Percentiles rank a stretch among this genome's conserved stretches.
These are phyloP conservation scores for Anethum foeniculum DNA, from an alignment of 140 eudicot genomes.

Conservation along the genomic window DNA sequence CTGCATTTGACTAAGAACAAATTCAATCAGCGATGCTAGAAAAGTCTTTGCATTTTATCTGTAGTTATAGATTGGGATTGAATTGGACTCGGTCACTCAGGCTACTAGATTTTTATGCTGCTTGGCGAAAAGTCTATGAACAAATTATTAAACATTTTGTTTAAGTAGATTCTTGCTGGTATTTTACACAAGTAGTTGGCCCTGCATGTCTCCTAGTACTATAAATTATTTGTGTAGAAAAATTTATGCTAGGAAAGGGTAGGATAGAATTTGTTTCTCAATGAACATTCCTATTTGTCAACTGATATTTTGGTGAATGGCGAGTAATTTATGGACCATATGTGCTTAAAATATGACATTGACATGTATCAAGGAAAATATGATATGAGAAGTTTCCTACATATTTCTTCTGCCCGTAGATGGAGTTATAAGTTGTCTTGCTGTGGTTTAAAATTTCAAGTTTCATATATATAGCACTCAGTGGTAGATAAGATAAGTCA, in stretches of 20 bases:
- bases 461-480: neutral
- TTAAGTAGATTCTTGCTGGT: neutral
- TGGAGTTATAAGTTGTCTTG: neutral
- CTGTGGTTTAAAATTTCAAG: neutral
- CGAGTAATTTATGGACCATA: neutral
- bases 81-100: neutral
- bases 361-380: neutral
- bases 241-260: neutral
- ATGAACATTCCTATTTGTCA: constrained; percentile 2
- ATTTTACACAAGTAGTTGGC: neutral
- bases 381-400: neutral
- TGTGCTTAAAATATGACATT: neutral
- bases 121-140: neutral
- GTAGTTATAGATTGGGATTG: neutral
- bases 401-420: neutral
- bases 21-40: neutral
- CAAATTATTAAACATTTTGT: neutral
- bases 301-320: neutral
- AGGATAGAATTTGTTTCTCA: neutral
- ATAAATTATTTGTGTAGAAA: neutral
- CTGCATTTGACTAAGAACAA: constrained; percentile 8
- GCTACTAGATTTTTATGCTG: too few relatives aligned
- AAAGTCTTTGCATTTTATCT: neutral
- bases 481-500: neutral
- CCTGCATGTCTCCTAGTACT: neutral